These are phyloP conservation scores for Talaromyces thailandensis DNA, from an alignment of 495 filamentous ascomycete genomes.

Conservation along the genomic window DNA sequence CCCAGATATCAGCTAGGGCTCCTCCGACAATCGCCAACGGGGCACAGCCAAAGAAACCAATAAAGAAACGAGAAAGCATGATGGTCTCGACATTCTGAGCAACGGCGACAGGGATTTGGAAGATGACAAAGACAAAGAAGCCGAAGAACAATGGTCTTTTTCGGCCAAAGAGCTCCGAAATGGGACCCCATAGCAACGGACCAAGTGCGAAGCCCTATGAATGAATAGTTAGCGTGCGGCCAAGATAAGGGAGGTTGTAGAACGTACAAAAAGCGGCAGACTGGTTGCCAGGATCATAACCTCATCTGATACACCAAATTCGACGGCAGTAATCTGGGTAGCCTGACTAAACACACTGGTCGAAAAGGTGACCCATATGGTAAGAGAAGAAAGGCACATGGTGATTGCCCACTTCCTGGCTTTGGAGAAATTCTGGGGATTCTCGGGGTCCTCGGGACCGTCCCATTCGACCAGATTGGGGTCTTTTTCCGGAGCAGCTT, in stretches of 20 bases:
- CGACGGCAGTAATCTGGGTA: slow-evolving; percentile 32
- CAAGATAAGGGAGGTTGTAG: background rate
- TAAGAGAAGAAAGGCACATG: slow-evolving; percentile 47
- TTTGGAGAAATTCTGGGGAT: slow-evolving; percentile 59
- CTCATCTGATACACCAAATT: slow-evolving; percentile 43
- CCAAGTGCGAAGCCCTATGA: slow-evolving; percentile 42
- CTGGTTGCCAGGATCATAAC: slow-evolving; percentile 49
- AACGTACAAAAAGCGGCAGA: slow-evolving; percentile 41
- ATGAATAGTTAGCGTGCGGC: slow-evolving; percentile 17
- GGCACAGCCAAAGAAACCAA: slow-evolving; percentile 53
- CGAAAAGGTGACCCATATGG: slow-evolving; percentile 51
- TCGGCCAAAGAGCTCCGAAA: slow-evolving; percentile 51
- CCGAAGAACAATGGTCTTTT: slow-evolving; percentile 48
- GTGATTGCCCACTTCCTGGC: slow-evolving; percentile 64
- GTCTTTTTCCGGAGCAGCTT: slow-evolving; percentile 19
- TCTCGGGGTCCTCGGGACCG: slow-evolving; percentile 52
- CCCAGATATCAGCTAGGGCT: slow-evolving; percentile 52
- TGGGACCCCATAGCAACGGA: slow-evolving; percentile 45
- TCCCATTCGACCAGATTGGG: slow-evolving; percentile 36
- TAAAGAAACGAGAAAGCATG: slow-evolving; percentile 51
- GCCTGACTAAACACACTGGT: slow-evolving; percentile 52
- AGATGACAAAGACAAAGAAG: slow-evolving; percentile 47
- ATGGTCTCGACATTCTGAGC: slow-evolving; percentile 50
- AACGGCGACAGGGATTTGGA: slow-evolving; percentile 53
- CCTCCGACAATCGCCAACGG: slow-evolving; percentile 55